Evolutionary conservation across 441 rosid genomes (phyloP).

Genomic region (Metrosideros polymorpha): DNA sequence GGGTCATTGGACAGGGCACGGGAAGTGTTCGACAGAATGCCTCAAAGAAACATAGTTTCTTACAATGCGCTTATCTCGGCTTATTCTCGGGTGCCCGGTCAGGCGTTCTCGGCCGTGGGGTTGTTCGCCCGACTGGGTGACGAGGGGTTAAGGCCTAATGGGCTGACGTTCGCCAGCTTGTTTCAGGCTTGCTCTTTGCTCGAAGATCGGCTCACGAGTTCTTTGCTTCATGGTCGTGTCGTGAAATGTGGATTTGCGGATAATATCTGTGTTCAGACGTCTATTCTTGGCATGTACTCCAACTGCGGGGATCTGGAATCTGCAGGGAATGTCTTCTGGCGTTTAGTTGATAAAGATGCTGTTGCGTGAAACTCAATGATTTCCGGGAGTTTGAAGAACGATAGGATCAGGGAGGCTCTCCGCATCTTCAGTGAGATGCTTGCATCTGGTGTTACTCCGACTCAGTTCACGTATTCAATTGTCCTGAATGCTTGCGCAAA

Average conservation of each 20-base stretch:
- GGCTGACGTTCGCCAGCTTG: conserved; percentile 62
- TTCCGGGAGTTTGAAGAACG: conserved; percentile 58
- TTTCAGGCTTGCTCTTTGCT: conserved; percentile 44
- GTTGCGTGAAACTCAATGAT: conserved; percentile 77
- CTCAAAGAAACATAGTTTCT: conserved; percentile 47
- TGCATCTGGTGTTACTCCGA: conserved; percentile 38
- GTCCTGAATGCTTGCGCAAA: conserved; percentile 59
- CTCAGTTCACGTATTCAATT: conserved; percentile 64
- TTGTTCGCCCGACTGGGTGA: conserved; percentile 28
- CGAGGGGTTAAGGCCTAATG: conserved; percentile 50
- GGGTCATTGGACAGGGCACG: conserved; percentile 42
- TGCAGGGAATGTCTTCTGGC: conserved; percentile 34
- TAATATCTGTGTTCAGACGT: conserved; percentile 56
- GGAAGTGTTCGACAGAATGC: conserved; percentile 66
- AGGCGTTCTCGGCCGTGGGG: conserved; percentile 19
- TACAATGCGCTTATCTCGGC: conserved; percentile 64
- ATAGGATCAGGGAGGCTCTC: conserved; percentile 35
- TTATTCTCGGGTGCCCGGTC: conserved; percentile 34
- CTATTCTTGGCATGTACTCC: conserved; percentile 68
- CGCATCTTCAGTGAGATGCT: conserved; percentile 42
- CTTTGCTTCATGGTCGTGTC: conserved; percentile 41
- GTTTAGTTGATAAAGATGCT: conserved; percentile 42
- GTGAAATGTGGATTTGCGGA: conserved; percentile 36
- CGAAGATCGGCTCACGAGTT: conserved; percentile 45
- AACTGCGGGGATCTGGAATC: conserved; percentile 59